phyloP scores from a whole-genome alignment of 306 rosid species.

The Cercis canadensis region DNA sequence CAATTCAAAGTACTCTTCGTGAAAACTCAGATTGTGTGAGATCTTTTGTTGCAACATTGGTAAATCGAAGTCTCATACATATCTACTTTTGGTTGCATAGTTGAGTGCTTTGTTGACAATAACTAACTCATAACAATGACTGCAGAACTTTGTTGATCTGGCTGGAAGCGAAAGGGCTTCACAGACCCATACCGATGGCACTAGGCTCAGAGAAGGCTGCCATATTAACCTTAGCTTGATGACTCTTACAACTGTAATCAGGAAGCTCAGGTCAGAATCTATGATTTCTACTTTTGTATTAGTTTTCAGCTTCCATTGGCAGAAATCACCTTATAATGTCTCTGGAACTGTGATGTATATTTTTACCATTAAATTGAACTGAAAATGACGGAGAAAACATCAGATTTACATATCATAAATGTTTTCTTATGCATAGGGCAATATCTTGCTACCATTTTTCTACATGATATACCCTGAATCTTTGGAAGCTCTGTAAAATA shows the following conservation, averaged over 20 bases:
- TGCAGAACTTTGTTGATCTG: constrained; percentile 96
- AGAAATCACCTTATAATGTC: no score
- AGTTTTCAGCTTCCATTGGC: no score
- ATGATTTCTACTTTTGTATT: not conserved
- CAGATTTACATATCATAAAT: no score
- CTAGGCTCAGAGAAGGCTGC: constrained; percentile 98
- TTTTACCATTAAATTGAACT: no score
- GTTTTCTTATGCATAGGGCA: no score
- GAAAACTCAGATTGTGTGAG: constrained; percentile 85
- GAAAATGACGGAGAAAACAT: no score
- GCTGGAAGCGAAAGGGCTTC: constrained; percentile 99
- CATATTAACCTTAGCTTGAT: constrained; percentile 98
- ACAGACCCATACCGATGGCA: constrained; percentile 96
- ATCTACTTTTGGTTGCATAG: constrained; percentile 10
- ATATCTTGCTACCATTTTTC: no score
- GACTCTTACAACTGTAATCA: constrained; percentile 99
- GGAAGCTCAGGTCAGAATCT: constrained; percentile 88
- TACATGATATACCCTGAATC: no score
- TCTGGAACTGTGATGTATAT: no score
- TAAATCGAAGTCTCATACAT: constrained; percentile 40
- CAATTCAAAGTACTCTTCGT: constrained; percentile 88
- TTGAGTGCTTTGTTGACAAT: constrained; percentile 11
- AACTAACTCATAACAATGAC: constrained; percentile 11
- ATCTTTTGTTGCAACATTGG: constrained; percentile 97
- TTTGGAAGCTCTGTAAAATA: not conserved